phyloP scores from a whole-genome alignment of 139 green algal genomes.

The Tetradesmus obliquus region DNA sequence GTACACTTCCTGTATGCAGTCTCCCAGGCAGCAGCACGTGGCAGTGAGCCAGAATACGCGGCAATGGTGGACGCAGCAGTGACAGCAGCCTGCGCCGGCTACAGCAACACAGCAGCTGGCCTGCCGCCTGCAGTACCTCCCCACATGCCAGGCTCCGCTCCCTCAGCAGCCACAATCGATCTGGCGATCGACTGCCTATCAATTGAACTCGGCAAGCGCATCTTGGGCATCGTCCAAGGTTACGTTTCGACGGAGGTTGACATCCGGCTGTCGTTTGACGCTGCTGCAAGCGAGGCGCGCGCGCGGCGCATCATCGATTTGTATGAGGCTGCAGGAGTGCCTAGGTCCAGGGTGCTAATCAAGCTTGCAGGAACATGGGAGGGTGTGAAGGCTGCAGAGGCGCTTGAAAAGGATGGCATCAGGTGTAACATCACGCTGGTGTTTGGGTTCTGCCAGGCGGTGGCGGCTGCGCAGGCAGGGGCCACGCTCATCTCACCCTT shows the following conservation, averaged over 20 bases:
- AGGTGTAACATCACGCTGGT: constrained; percentile 69
- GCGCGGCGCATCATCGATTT: constrained; percentile 60
- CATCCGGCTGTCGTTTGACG: constrained; percentile 58
- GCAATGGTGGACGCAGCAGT: constrained; percentile 54
- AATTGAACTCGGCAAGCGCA: constrained; percentile 58
- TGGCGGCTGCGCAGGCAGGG: constrained; percentile 50
- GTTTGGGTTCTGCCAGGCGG: constrained; percentile 59
- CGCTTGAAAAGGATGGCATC: constrained; percentile 57
- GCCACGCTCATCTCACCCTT: constrained; percentile 64
- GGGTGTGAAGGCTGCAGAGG: constrained; percentile 52
- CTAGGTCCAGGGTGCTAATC: constrained; percentile 53
- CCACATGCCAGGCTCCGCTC: constrained; percentile 3
- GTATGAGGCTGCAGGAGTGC: constrained; percentile 60
- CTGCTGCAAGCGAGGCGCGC: constrained; percentile 43
- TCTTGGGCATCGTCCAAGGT: constrained; percentile 55
- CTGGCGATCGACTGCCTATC: constrained; percentile 64
- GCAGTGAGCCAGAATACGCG: constrained; percentile 47
- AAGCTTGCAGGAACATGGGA: constrained; percentile 71
- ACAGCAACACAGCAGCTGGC: not conserved
- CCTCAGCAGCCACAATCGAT: constrained; percentile 44
- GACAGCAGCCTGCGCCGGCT: constrained; percentile 39
- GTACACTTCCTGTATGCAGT: constrained; percentile 19
- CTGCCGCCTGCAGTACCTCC: constrained; percentile 15
- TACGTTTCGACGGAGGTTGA: constrained; percentile 68
- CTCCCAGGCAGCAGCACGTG: constrained; percentile 53